A percentile compares a stretch with the other conserved stretches of the same genome.
Conservation (phyloP, 2,329 filamentous ascomycete species). For the Endoconidiophora laricicola region DNA sequence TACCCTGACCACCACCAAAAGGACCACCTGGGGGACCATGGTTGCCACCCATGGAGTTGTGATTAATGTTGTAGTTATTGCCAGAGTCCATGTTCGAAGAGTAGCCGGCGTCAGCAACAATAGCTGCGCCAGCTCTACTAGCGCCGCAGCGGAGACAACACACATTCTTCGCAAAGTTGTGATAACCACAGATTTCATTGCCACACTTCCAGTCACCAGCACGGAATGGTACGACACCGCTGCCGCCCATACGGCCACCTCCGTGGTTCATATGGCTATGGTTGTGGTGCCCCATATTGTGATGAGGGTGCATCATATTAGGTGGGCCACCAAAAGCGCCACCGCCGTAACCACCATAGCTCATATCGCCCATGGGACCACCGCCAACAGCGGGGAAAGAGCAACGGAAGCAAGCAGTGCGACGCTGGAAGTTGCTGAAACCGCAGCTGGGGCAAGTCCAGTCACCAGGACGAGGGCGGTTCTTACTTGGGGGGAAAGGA, state of each 20-base stretch:
- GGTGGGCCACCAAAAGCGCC: slow-evolving; percentile 52
- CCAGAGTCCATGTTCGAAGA: slow-evolving; percentile 78
- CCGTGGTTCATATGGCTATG: slow-evolving; percentile 38
- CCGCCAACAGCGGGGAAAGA: slow-evolving; percentile 91
- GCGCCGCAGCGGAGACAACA: slow-evolving; percentile 93
- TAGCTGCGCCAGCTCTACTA: slow-evolving; percentile 79
- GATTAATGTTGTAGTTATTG: slow-evolving; percentile 29
- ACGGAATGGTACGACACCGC: slow-evolving; percentile 84
- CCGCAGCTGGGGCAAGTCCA: slow-evolving; percentile 98
- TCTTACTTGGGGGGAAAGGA: slow-evolving; percentile 96
- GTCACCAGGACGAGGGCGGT: slow-evolving; percentile 87
- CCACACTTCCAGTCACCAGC: slow-evolving; percentile 99
- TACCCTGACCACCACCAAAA: slow-evolving; percentile 3
- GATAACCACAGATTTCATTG: slow-evolving; percentile 90
- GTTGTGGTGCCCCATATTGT: slow-evolving; percentile 24
- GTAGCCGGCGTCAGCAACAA: slow-evolving; percentile 87
- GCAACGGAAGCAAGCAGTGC: slow-evolving; percentile 96
- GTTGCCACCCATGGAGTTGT: slow-evolving; percentile 27
- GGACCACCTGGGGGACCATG: slow-evolving; percentile 27
- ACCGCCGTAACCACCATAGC: slow-evolving; percentile 45
- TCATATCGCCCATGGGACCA: slow-evolving; percentile 45
- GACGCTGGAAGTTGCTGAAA: slow-evolving; percentile 98
- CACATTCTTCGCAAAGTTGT: slow-evolving; percentile 99
- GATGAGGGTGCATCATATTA: slow-evolving; percentile 47
- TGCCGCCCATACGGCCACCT: slow-evolving; percentile 58